These are phyloP conservation scores for Penicillium expansum DNA, from an alignment of 2,329 filamentous ascomycete genomes.

Conservation along the genomic window DNA sequence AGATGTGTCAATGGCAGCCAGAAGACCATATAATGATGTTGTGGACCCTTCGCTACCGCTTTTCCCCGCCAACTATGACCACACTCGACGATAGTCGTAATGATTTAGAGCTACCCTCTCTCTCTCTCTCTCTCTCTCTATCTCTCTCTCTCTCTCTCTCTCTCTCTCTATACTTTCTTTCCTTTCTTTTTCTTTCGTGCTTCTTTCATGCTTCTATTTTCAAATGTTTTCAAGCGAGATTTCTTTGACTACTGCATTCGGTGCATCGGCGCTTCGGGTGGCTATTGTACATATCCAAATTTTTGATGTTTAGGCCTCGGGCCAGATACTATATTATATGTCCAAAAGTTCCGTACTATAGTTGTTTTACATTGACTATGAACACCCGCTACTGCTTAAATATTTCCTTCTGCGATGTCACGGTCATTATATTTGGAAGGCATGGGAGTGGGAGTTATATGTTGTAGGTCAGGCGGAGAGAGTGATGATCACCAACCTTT, in stretches of 20 bases:
- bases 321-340: neutral
- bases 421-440: neutral
- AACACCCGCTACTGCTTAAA: neutral
- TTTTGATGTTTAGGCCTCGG: neutral
- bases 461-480: neutral
- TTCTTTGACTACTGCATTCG: neutral
- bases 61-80: conserved; percentile 2
- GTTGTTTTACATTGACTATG: neutral
- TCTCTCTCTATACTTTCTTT: no score
- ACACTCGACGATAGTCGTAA: neutral
- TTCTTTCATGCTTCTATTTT: conserved; percentile 1
- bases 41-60: conserved; percentile 9
- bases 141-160: neutral
- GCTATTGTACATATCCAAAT: neutral
- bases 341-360: neutral
- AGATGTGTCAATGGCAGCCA: conserved; percentile 7
- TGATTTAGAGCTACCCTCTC: neutral
- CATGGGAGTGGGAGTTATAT: no score
- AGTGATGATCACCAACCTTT: neutral
- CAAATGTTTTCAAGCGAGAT: neutral
- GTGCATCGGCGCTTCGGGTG: conserved; percentile 1
- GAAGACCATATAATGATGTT: conserved; percentile 9
- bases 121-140: neutral
- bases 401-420: neutral
- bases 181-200: neutral